These are phyloP conservation scores for Cenchrus americanus DNA, from an alignment of 176 grass and related monocot species.

Conservation along the genomic window DNA sequence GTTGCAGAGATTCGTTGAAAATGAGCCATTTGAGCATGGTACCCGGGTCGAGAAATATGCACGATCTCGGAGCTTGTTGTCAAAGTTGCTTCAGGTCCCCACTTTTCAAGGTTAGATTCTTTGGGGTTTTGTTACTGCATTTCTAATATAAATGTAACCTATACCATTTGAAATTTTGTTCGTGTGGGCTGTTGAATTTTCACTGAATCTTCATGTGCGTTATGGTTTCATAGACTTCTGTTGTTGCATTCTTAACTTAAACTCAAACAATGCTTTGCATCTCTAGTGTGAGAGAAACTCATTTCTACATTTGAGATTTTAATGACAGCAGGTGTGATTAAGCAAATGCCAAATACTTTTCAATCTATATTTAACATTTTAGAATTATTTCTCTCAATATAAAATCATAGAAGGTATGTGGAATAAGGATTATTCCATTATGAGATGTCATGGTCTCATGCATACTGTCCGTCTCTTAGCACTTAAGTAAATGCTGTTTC, in stretches of 20 bases:
- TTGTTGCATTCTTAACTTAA: background rate
- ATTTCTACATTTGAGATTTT: background rate
- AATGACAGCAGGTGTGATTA: background rate
- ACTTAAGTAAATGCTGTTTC: slow-evolving; percentile 24
- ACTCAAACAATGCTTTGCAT: background rate
- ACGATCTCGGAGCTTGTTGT: slow-evolving; percentile 61
- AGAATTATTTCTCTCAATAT: slow-evolving; percentile 11
- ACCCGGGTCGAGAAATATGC: slow-evolving; percentile 76
- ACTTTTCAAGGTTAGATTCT: slow-evolving; percentile 81
- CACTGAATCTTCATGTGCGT: background rate
- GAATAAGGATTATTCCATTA: background rate
- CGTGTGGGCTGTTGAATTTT: background rate
- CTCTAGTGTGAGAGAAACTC: background rate
- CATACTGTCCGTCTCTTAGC: background rate
- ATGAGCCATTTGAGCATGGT: slow-evolving; percentile 91
- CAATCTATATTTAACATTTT: slow-evolving; percentile 23
- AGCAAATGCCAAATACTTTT: background rate
- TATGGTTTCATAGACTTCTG: background rate
- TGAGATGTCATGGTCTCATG: background rate
- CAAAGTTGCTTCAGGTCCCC: slow-evolving; percentile 93
- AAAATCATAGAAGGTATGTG: background rate
- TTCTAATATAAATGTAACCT: background rate
- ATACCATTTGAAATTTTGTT: slow-evolving; percentile 18
- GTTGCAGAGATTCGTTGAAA: slow-evolving; percentile 90
- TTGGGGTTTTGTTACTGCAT: slow-evolving; percentile 29